Percentiles rank a stretch among this genome's conserved stretches.
phyloP scores from a whole-genome alignment of 2,329 filamentous ascomycete species.

The Blumeria graminis region DNA sequence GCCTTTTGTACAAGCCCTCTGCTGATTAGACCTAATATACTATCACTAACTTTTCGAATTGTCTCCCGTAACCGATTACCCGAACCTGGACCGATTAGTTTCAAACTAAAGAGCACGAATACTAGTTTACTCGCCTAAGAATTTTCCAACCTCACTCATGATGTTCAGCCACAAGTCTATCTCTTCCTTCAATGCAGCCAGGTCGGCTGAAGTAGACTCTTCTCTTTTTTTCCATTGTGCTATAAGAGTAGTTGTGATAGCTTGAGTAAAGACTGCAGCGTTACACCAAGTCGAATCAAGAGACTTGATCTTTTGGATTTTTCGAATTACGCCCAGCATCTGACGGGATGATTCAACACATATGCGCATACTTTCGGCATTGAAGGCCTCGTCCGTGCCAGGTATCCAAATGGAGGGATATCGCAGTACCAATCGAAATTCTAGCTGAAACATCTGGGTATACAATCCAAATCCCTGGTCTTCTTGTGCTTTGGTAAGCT shows the following conservation, averaged over 20 bases:
- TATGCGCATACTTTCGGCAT: conserved; percentile 36
- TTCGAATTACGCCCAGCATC: conserved; percentile 33
- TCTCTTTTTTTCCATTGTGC: conserved; percentile 42
- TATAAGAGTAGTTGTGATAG: conserved; percentile 49
- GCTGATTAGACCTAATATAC: conserved; percentile 22
- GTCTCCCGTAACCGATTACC: conserved; percentile 23
- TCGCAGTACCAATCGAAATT: conserved; percentile 33
- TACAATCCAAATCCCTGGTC: conserved; percentile 28
- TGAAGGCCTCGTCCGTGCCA: conserved; percentile 24
- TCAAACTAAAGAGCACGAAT: not conserved
- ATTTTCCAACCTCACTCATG: conserved; percentile 36
- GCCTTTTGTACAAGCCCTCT: conserved; percentile 14
- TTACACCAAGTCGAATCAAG: conserved; percentile 63
- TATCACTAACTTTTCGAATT: conserved; percentile 23
- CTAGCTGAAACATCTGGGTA: conserved; percentile 27
- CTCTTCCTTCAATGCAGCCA: conserved; percentile 35
- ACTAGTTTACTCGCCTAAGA: conserved; percentile 33
- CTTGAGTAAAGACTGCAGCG: conserved; percentile 44
- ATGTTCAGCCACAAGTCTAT: conserved; percentile 48
- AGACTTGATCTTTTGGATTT: conserved; percentile 37
- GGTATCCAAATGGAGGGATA: conserved; percentile 36
- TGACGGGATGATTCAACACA: conserved; percentile 41
- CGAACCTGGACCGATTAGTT: conserved; percentile 17
- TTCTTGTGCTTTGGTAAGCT: conserved; percentile 25
- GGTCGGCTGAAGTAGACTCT: conserved; percentile 30